These are phyloP conservation scores for Aureobasidium subglaciale DNA, from an alignment of 2,329 filamentous ascomycete genomes.

Conservation along the genomic window DNA sequence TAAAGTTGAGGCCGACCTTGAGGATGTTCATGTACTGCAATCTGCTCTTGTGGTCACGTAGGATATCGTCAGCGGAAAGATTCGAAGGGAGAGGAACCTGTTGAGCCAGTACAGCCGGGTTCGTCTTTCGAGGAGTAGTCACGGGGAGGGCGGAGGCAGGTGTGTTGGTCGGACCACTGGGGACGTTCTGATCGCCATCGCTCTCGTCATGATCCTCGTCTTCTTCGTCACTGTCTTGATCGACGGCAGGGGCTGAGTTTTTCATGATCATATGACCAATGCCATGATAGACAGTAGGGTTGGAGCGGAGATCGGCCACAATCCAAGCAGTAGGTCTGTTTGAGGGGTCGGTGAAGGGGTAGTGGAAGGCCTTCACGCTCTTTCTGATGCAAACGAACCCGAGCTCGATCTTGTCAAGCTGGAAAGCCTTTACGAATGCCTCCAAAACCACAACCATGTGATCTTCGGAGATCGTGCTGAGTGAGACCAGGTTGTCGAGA, in stretches of 20 bases:
- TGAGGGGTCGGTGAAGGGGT: not conserved
- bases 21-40: constrained; percentile 2
- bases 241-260: not conserved
- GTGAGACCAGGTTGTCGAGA: too few relatives aligned
- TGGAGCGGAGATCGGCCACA: not conserved
- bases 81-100: not conserved
- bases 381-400: not conserved
- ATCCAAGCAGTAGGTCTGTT: not conserved
- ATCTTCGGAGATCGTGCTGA: too few relatives aligned
- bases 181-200: not conserved
- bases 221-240: not conserved
- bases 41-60: not conserved
- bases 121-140: not conserved
- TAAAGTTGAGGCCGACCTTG: not conserved
- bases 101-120: not conserved
- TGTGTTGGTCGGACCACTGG: too few relatives aligned
- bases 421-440: too few relatives aligned
- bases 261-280: not conserved
- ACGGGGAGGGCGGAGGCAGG: too few relatives aligned
- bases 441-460: too few relatives aligned
- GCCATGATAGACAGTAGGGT: not conserved
- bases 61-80: not conserved
- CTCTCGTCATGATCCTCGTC: not conserved
- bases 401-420: not conserved
- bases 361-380: not conserved